Evolutionary conservation across 2,329 filamentous ascomycete species (phyloP).

Genomic region (Aspergillus ochraceus): DNA sequence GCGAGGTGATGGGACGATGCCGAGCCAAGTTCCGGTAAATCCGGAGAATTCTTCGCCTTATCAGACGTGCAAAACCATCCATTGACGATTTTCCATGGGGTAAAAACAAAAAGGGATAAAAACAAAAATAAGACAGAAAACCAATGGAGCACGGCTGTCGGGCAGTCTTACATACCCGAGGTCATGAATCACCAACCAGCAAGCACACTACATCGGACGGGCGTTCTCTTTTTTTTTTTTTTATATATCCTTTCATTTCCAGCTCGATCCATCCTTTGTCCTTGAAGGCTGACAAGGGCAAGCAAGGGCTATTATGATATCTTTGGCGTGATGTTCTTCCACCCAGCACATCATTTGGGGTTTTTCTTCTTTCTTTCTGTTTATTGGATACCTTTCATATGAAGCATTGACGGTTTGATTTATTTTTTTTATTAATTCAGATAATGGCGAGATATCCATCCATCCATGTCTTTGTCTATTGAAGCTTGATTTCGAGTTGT

Average conservation of each 20-base stretch:
- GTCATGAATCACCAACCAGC: constrained; percentile 3
- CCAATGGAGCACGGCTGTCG: background rate
- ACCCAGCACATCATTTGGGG: constrained; percentile 4
- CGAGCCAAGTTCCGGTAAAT: constrained; percentile 75
- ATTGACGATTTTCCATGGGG: background rate
- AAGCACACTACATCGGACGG: constrained; percentile 18
- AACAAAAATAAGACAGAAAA: background rate
- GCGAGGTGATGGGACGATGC: constrained; percentile 97
- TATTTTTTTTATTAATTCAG: constrained; percentile 10
- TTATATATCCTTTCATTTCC: background rate
- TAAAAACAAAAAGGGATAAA: background rate
- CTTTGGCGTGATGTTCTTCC: background rate
- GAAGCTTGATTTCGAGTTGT: background rate
- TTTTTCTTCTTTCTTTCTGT: constrained; percentile 5
- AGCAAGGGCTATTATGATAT: background rate
- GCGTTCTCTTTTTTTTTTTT: constrained; percentile 15
- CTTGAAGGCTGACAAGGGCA: background rate
- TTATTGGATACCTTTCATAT: constrained; percentile 17
- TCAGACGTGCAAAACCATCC: background rate
- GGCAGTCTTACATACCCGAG: background rate
- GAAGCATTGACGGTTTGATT: constrained; percentile 12
- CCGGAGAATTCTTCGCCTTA: background rate
- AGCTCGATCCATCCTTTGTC: background rate
- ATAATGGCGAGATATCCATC: constrained; percentile 5
- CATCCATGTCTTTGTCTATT: background rate